Conservation (phyloP, 352 stramenopile genomes). For the Phytopythium sindhum region DNA sequence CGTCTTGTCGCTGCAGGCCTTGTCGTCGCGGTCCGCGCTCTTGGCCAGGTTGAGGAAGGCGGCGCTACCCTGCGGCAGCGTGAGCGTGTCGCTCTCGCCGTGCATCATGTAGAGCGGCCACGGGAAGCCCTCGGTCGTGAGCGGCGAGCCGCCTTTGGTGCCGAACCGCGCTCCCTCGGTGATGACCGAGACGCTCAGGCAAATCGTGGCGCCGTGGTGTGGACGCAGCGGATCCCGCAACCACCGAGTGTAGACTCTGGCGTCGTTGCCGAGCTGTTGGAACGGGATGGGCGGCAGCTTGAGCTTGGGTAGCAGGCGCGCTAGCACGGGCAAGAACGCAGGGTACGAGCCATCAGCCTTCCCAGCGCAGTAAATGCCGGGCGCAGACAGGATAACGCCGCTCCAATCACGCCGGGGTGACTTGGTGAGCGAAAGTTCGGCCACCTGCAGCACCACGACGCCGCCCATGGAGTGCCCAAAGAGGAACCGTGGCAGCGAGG, state of each 20-base stretch:
- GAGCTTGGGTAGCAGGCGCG: slow-evolving; percentile 28
- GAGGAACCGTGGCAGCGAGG: slow-evolving; percentile 43
- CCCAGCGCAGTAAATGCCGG: slow-evolving; percentile 30
- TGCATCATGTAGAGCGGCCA: slow-evolving; percentile 36
- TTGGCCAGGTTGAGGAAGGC: slow-evolving; percentile 27
- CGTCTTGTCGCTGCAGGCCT: slow-evolving; percentile 38
- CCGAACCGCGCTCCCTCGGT: slow-evolving; percentile 18
- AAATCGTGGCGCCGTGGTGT: slow-evolving; percentile 23
- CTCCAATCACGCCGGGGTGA: slow-evolving; percentile 26
- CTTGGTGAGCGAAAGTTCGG: slow-evolving; percentile 12
- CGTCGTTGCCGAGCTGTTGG: slow-evolving; percentile 26
- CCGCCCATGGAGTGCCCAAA: slow-evolving; percentile 58
- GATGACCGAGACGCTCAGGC: slow-evolving; percentile 22
- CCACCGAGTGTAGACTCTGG: slow-evolving; percentile 24
- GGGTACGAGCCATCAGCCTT: slow-evolving; percentile 9
- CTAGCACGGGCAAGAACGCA: slow-evolving; percentile 18
- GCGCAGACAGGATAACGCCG: slow-evolving; percentile 38
- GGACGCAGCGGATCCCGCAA: slow-evolving; percentile 31
- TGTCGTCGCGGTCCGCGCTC: slow-evolving; percentile 28
- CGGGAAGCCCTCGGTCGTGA: slow-evolving; percentile 23
- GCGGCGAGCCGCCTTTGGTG: slow-evolving; percentile 13
- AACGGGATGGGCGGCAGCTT: slow-evolving; percentile 27
- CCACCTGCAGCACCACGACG: slow-evolving; percentile 35
- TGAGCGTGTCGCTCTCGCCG: slow-evolving; percentile 34
- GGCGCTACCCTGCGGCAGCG: slow-evolving; percentile 25